Percentiles rank a stretch among this genome's conserved stretches.
Conservation (phyloP, 495 filamentous ascomycete species). For the Pyrenopolyporus hunteri region DNA sequence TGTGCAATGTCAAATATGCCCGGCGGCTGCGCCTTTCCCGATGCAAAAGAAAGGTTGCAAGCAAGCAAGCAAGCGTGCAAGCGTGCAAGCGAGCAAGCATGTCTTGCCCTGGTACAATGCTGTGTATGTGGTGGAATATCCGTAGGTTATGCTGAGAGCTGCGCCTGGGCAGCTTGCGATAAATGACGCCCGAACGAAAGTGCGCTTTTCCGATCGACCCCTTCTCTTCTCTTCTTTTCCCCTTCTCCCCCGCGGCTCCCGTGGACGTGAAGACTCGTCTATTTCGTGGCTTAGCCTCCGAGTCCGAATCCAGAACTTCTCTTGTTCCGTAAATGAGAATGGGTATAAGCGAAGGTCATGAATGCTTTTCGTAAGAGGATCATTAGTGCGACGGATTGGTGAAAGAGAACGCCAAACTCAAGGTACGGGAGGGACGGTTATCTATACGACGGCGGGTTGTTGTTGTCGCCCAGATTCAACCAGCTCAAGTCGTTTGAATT, state of each 20-base stretch:
- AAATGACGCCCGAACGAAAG: slow-evolving; percentile 15
- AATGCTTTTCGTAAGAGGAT: slow-evolving; percentile 34
- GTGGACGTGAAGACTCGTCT: slow-evolving; percentile 20
- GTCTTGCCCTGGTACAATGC: slow-evolving; percentile 17
- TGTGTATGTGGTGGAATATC: slow-evolving; percentile 8
- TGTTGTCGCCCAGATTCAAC: slow-evolving; percentile 65
- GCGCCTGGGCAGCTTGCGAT: slow-evolving; percentile 18
- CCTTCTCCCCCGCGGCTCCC: too few species aligned
- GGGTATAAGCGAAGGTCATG: slow-evolving; percentile 39
- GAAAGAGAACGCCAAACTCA: slow-evolving; percentile 14
- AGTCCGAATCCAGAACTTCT: slow-evolving; percentile 26
- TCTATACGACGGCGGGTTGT: slow-evolving; percentile 15
- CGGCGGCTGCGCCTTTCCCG: slow-evolving; percentile 36
- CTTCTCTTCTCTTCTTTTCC: background rate
- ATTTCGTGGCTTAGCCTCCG: slow-evolving; percentile 25
- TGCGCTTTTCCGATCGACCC: slow-evolving; percentile 12
- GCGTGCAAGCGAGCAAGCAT: too few species aligned
- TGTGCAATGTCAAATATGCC: slow-evolving; percentile 15
- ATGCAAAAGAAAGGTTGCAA: slow-evolving; percentile 32
- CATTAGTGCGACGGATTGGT: slow-evolving; percentile 16
- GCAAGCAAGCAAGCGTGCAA: too few species aligned
- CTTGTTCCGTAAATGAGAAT: slow-evolving; percentile 30
- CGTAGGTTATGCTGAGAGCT: slow-evolving; percentile 20
- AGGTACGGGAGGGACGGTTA: background rate
- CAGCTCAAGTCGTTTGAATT: slow-evolving; percentile 73